phyloP scores from a whole-genome alignment of 2,329 filamentous ascomycete genomes.

The Pseudogymnoascus sp. region DNA sequence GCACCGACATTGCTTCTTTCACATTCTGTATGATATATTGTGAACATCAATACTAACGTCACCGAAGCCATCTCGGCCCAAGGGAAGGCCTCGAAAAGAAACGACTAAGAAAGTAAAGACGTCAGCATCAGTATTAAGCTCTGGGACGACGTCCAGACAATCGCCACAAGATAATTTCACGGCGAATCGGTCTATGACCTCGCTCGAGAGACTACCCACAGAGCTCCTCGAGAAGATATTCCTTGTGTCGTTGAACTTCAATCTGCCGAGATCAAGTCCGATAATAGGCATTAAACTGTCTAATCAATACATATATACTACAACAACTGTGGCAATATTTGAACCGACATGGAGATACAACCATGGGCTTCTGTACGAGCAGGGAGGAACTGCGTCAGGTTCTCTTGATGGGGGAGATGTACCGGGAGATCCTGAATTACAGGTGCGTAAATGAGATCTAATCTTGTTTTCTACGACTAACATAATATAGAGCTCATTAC shows the following conservation, averaged over 20 bases:
- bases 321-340: slow-evolving; percentile 23
- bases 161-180: slow-evolving; percentile 23
- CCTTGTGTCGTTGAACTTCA: slow-evolving; percentile 23
- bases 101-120: not conserved
- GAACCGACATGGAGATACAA: slow-evolving; percentile 21
- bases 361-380: not conserved
- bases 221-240: slow-evolving; percentile 27
- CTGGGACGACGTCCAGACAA: slow-evolving; percentile 10
- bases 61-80: not conserved
- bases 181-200: slow-evolving; percentile 23
- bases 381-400: not conserved
- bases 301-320: slow-evolving; percentile 20
- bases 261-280: slow-evolving; percentile 25
- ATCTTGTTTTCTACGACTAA: not conserved
- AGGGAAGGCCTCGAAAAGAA: slow-evolving; percentile 3
- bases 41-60: not conserved
- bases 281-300: slow-evolving; percentile 25
- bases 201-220: slow-evolving; percentile 25
- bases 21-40: not conserved
- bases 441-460: not conserved
- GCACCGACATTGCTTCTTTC: not conserved
- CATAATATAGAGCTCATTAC: not conserved
- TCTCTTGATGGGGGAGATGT: not conserved
- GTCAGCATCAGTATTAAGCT: not conserved
- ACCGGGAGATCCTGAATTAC: not conserved